Evolutionary conservation across 352 stramenopile species (phyloP), one percentile per base, ranked within the genome.

Genomic region (Phytophthora cactorum): DNA sequence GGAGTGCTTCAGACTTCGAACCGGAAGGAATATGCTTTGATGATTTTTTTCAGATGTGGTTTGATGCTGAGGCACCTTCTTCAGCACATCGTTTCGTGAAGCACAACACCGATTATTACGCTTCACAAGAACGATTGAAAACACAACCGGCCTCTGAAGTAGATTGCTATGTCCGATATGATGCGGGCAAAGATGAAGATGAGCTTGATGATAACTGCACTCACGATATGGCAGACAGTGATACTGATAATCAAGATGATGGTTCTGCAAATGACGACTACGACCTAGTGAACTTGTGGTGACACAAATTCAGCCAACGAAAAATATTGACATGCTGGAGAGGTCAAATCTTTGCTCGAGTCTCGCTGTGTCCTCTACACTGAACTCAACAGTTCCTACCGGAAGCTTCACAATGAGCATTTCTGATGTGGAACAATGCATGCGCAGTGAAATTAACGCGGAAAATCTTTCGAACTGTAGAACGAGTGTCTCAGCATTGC

Each of bases 281-380:
- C 41, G n/a, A 47, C n/a, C 5, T 47, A 47, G 41, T 28, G 41
- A 47, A 47, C 28, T 25, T 28, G 41, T 9, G n/a, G n/a, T 28
- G 4, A 8, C n/a, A 29, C 41, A 4, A 28, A 28, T 28, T 47
- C 41, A 47, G 10, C 41, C n/a, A 10, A 47, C 15, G 14, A 47
- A 47, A 28, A 47, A 29, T 28, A 47, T 47, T 28, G 41, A 25
- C 41, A 47, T 47, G 41, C 28, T 47, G 41, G n/a, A 25, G n/a
- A 47, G 28, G 41, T 47, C 41, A 28, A 47, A 17, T 28, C 15
- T 47, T 28, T 47, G 41, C 17, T 47, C 41, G 5, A 25, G n/a
- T 28, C 41, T 47, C 28, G 41, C 41, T 28, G 41, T n/a, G n/a
- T 11, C 3, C 41, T 47, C 41, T 28, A 47, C 41, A 12, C 7